A percentile compares a stretch with the other conserved stretches of the same genome.
phyloP scores from a whole-genome alignment of 345 rosid species.

The Alliaria petiolata region DNA sequence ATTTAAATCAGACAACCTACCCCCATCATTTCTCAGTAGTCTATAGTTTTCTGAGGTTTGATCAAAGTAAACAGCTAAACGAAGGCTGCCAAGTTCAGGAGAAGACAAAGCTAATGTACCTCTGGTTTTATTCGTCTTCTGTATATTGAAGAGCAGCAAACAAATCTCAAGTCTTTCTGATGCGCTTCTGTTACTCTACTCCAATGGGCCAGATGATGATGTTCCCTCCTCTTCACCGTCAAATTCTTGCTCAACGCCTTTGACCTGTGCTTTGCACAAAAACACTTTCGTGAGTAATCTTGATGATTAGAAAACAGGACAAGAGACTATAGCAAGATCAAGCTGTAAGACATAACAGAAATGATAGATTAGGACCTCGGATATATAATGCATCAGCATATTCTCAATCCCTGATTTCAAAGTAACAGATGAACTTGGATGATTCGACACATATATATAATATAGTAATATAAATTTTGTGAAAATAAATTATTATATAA shows the following conservation, averaged over 20 bases:
- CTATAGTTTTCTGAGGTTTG: slow-evolving; percentile 5
- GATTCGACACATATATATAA: too few species aligned
- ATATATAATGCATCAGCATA: slow-evolving; percentile 97
- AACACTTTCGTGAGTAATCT: slow-evolving; percentile 4
- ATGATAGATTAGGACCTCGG: slow-evolving; percentile 47
- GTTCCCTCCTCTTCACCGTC: slow-evolving; percentile 62
- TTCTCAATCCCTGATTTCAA: slow-evolving; percentile 96
- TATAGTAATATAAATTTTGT: too few species aligned
- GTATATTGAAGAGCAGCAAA: slow-evolving; percentile 4
- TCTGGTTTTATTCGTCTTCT: slow-evolving; percentile 11
- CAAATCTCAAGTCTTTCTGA: neutral
- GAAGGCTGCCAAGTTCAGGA: neutral
- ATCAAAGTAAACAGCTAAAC: neutral
- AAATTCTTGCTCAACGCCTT: slow-evolving; percentile 82
- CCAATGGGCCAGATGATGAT: slow-evolving; percentile 49
- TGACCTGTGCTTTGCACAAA: slow-evolving; percentile 50
- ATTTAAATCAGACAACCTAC: neutral
- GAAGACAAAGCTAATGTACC: slow-evolving; percentile 15
- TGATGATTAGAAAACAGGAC: neutral
- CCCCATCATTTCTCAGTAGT: neutral
- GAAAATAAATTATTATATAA: too few species aligned
- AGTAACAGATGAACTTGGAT: slow-evolving; percentile 96
- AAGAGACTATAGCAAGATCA: neutral
- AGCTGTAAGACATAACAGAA: neutral
- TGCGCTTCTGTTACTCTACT: slow-evolving; percentile 29